Evolutionary conservation across 257 asterid species (phyloP).

Genomic region (Marsdenia floribunda): DNA sequence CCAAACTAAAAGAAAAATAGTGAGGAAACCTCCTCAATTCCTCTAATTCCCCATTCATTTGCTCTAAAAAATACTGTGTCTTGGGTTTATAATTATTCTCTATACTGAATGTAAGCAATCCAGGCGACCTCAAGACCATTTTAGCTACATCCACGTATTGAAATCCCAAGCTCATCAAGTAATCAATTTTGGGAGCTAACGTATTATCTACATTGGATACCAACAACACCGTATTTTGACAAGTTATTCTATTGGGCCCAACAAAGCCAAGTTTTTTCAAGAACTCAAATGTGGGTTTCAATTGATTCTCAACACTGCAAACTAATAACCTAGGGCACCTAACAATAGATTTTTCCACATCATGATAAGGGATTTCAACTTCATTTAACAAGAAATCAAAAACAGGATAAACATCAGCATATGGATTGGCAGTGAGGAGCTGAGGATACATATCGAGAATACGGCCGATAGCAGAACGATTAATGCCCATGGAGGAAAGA

Average conservation of each 20-base stretch:
- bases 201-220: slow-evolving; percentile 76
- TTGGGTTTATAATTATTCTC: slow-evolving; percentile 77
- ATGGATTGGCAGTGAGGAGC: slow-evolving; percentile 69
- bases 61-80: slow-evolving; percentile 53
- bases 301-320: slow-evolving; percentile 43
- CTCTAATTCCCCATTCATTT: slow-evolving; percentile 62
- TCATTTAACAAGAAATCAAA: slow-evolving; percentile 58
- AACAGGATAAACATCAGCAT: slow-evolving; percentile 53
- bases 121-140: slow-evolving; percentile 86
- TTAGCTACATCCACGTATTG: slow-evolving; percentile 45
- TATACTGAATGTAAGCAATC: slow-evolving; percentile 73
- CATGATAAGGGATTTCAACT: slow-evolving; percentile 47
- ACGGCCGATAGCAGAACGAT: slow-evolving; percentile 50
- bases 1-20: slow-evolving; percentile 75
- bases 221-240: slow-evolving; percentile 62
- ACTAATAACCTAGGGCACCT: slow-evolving; percentile 75
- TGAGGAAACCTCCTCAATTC: slow-evolving; percentile 85
- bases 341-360: slow-evolving; percentile 41
- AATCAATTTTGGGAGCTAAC: slow-evolving; percentile 58
- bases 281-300: slow-evolving; percentile 56
- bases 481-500: slow-evolving; percentile 74
- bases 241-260: slow-evolving; percentile 44
- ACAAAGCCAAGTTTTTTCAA: slow-evolving; percentile 55
- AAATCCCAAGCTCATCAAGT: slow-evolving; percentile 52
- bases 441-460: slow-evolving; percentile 79